A percentile compares a stretch with the other conserved stretches of the same genome.
Evolutionary conservation across 805 yeast species (phyloP).

Genomic region (Sungouiozyma intestinalis): DNA sequence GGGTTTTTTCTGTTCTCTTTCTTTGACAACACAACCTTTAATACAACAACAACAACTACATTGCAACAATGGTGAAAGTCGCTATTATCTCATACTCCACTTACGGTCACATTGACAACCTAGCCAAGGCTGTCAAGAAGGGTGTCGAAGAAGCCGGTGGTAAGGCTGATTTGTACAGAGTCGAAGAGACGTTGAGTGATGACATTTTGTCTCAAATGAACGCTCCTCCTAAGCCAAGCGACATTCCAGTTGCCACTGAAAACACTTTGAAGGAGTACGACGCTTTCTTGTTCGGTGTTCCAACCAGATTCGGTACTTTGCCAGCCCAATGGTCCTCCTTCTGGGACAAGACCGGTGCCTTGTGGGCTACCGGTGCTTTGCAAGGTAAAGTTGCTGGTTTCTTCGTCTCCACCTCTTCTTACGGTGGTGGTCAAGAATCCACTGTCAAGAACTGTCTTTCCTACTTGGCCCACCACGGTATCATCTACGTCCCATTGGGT

Average conservation of each 20-base stretch:
- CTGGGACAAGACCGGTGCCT: conserved; percentile 72
- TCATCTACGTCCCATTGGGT: conserved; percentile 71
- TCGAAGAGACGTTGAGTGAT: conserved; percentile 63
- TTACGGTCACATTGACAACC: conserved; percentile 62
- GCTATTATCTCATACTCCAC: conserved; percentile 61
- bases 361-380: conserved; percentile 66
- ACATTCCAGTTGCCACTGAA: conserved; percentile 45
- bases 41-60: too few relatives aligned
- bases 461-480: conserved; percentile 65
- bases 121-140: conserved; percentile 58
- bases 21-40: too few relatives aligned
- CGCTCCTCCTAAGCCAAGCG: conserved; percentile 54
- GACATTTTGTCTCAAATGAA: conserved; percentile 48
- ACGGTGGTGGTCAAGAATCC: conserved; percentile 73
- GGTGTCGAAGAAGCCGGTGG: conserved; percentile 69
- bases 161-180: conserved; percentile 59
- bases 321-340: conserved; percentile 72
- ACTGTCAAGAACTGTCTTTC: conserved; percentile 56
- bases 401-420: conserved; percentile 60
- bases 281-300: conserved; percentile 68
- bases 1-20: too few relatives aligned
- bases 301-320: conserved; percentile 68
- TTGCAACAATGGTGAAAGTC: conserved; percentile 29
- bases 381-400: conserved; percentile 70
- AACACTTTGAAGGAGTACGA: conserved; percentile 55